phyloP scores from a whole-genome alignment of 352 stramenopile species.

The Globisporangium uncinulatum region DNA sequence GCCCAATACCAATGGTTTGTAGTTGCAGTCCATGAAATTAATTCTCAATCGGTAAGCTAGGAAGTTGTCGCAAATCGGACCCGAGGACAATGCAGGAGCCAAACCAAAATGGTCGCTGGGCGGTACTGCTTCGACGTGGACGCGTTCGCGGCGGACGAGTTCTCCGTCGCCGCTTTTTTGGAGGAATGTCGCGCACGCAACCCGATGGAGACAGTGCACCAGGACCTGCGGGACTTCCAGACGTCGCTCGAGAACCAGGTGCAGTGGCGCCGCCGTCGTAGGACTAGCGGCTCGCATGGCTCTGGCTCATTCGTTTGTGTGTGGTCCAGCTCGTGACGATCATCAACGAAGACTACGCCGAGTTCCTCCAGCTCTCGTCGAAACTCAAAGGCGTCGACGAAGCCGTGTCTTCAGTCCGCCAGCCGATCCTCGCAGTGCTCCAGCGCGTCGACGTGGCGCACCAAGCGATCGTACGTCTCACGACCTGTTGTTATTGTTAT shows the following conservation, averaged over 20 bases:
- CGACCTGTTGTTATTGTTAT: neutral
- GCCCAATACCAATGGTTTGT: too few relatives aligned
- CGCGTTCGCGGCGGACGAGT: constrained; percentile 68
- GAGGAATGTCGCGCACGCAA: constrained; percentile 68
- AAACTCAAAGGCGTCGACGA: constrained; percentile 85
- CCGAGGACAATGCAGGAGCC: constrained; percentile 1
- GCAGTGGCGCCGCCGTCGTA: neutral
- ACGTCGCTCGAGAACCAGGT: constrained; percentile 84
- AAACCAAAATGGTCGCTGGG: constrained; percentile 22
- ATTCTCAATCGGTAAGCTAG: too few relatives aligned
- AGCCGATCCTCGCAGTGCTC: constrained; percentile 66
- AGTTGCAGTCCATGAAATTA: too few relatives aligned
- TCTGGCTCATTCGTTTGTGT: neutral
- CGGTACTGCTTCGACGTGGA: constrained; percentile 84
- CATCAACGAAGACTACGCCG: constrained; percentile 87
- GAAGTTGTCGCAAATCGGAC: too few relatives aligned
- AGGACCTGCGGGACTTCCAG: constrained; percentile 82
- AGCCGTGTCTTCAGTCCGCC: constrained; percentile 70
- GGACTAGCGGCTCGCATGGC: too few relatives aligned
- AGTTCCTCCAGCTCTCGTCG: constrained; percentile 87
- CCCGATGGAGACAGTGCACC: constrained; percentile 81
- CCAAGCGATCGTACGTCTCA: constrained; percentile 32
- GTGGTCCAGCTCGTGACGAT: constrained; percentile 64
- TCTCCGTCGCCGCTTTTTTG: constrained; percentile 63
- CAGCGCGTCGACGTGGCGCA: constrained; percentile 76